Evolutionary conservation across 495 filamentous ascomycete species (phyloP).

Genomic region (Massariosphaeria phaeospora): DNA sequence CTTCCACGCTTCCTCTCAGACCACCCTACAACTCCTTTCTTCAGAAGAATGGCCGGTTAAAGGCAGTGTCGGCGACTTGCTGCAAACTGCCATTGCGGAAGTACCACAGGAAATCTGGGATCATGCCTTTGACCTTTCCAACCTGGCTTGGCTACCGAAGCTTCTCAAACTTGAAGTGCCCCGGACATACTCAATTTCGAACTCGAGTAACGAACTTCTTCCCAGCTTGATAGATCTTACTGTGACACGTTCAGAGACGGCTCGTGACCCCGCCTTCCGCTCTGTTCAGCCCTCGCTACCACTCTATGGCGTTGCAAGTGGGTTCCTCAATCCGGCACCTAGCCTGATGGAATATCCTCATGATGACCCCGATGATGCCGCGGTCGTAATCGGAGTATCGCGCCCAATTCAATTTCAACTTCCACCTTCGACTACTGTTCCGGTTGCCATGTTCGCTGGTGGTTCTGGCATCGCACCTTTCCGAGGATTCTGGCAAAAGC

Average conservation of each 20-base stretch:
- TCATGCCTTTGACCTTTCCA: constrained; percentile 41
- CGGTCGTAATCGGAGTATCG: constrained; percentile 47
- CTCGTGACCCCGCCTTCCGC: constrained; percentile 38
- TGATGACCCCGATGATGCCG: constrained; percentile 32
- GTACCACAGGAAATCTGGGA: constrained; percentile 48
- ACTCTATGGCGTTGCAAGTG: constrained; percentile 45
- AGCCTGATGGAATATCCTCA: constrained; percentile 14
- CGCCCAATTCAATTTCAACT: constrained; percentile 50
- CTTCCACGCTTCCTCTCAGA: constrained; percentile 47
- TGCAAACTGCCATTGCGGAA: constrained; percentile 44
- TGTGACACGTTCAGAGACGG: constrained; percentile 43
- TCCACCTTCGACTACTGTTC: constrained; percentile 44
- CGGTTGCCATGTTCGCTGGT: constrained; percentile 50
- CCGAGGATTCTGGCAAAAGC: constrained; percentile 49
- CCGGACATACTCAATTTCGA: constrained; percentile 50
- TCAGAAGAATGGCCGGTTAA: constrained; percentile 49
- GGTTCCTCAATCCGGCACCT: constrained; percentile 45
- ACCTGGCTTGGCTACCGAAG: constrained; percentile 46
- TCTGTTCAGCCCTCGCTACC: constrained; percentile 12
- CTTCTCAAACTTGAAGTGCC: constrained; percentile 47
- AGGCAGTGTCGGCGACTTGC: constrained; percentile 46
- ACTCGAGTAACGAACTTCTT: constrained; percentile 45
- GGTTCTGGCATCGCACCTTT: constrained; percentile 51
- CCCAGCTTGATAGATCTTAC: constrained; percentile 48
- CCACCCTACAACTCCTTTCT: constrained; percentile 46